These are phyloP conservation scores for Globisporangium sylvaticum DNA, from an alignment of 352 stramenopile species.

Conservation along the genomic window DNA sequence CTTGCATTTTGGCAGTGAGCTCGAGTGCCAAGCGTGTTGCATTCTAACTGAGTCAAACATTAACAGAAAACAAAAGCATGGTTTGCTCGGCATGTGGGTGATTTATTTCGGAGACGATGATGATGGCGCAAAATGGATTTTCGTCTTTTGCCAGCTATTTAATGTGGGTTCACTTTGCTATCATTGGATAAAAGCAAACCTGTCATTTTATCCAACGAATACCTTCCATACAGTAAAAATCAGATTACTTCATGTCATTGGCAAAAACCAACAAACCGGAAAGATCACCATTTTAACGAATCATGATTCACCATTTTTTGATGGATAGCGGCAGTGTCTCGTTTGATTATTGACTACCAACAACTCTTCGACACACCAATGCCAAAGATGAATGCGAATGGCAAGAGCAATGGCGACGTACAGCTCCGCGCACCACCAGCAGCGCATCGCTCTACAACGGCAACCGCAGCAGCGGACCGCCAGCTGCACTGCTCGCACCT, in stretches of 20 bases:
- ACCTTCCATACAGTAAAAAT: too few species aligned
- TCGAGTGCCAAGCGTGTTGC: too few species aligned
- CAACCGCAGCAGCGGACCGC: background rate
- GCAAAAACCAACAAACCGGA: background rate
- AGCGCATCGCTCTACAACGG: too few species aligned
- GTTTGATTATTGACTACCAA: background rate
- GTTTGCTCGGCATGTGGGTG: background rate
- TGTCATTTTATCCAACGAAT: too few species aligned
- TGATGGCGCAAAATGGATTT: background rate
- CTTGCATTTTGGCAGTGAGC: too few species aligned
- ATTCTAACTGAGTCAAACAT: too few species aligned
- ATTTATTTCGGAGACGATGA: background rate
- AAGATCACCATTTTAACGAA: background rate
- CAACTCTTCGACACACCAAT: background rate
- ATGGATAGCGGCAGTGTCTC: background rate
- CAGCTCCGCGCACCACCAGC: too few species aligned
- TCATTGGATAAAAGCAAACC: too few species aligned
- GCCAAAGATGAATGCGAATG: background rate
- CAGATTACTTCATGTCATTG: too few species aligned
- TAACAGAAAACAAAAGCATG: too few species aligned
- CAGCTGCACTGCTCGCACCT: constrained; percentile 5
- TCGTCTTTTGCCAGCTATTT: background rate
- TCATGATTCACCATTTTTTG: background rate
- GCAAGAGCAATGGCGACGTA: background rate
- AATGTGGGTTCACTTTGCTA: background rate